Evolutionary conservation across 805 yeast species (phyloP).

Genomic region (Saccharomycopsis sp.): DNA sequence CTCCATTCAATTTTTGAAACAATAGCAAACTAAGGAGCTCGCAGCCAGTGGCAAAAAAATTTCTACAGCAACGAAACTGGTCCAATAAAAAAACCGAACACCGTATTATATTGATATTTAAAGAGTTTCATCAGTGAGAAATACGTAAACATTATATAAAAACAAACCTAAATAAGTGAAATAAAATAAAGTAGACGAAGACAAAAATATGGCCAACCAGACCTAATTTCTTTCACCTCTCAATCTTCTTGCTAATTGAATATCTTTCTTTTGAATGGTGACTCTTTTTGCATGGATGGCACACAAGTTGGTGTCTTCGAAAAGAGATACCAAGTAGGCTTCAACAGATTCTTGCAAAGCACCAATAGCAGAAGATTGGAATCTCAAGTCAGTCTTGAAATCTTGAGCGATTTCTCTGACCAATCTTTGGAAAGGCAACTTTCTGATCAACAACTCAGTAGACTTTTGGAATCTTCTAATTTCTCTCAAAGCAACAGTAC

Average conservation of each 20-base stretch:
- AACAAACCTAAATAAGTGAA: not conserved
- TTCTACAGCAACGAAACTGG: not conserved
- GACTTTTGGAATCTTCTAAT: slow-evolving; percentile 88
- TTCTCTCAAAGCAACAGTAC: slow-evolving; percentile 89
- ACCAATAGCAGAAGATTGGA: slow-evolving; percentile 85
- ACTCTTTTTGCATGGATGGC: slow-evolving; percentile 92
- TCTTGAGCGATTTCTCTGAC: slow-evolving; percentile 86
- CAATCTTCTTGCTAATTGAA: slow-evolving; percentile 85
- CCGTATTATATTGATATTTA: not conserved
- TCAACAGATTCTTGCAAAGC: slow-evolving; percentile 87
- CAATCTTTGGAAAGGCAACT: slow-evolving; percentile 84
- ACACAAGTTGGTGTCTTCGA: slow-evolving; percentile 85
- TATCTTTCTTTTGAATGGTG: slow-evolving; percentile 85
- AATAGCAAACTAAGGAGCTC: no score
- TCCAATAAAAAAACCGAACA: not conserved
- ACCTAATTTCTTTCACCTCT: slow-evolving; percentile 76
- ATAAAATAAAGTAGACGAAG: slow-evolving; percentile 7
- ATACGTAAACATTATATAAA: not conserved
- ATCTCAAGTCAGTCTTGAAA: slow-evolving; percentile 78
- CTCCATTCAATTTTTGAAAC: not conserved
- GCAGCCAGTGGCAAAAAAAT: no score
- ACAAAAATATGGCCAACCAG: not conserved
- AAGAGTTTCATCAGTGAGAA: not conserved
- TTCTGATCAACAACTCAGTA: slow-evolving; percentile 79
- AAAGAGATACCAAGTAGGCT: slow-evolving; percentile 78